These are phyloP conservation scores for Bassia scoparia DNA, from an alignment of 148 eudicot species.

Conservation along the genomic window DNA sequence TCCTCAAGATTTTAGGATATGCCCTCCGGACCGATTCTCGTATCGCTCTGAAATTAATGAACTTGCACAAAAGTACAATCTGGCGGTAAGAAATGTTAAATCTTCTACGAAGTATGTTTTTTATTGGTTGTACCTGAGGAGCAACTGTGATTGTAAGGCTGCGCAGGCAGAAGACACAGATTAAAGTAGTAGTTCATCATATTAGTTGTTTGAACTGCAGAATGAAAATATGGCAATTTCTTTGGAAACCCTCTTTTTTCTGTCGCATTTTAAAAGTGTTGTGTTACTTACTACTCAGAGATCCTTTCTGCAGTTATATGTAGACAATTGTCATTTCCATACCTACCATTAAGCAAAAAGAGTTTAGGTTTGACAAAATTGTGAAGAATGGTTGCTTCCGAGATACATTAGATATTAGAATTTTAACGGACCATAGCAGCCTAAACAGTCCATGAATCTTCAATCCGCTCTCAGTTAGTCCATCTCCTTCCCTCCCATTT, in stretches of 20 bases:
- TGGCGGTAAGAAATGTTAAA: slow-evolving; percentile 61
- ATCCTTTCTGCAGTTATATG: no score
- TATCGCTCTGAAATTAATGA: slow-evolving; percentile 84
- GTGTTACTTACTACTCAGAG: background rate
- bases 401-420: no score
- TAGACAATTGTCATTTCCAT: no score
- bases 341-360: no score
- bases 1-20: slow-evolving; percentile 93
- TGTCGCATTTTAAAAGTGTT: background rate
- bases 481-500: background rate
- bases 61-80: slow-evolving; percentile 62
- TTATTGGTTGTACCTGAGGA: no score
- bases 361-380: no score
- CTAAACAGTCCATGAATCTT: no score
- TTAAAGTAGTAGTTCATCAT: slow-evolving; percentile 9
- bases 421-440: no score
- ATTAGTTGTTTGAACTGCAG: slow-evolving; percentile 7
- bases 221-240: background rate
- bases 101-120: background rate
- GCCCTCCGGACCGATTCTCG: slow-evolving; percentile 77
- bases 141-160: slow-evolving; percentile 1
- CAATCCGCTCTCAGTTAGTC: no score
- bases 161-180: background rate
- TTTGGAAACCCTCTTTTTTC: background rate
- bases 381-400: no score